A percentile compares a stretch with the other conserved stretches of the same genome.
These are phyloP conservation scores for Phialocephala sp. DNA, from an alignment of 2,329 filamentous ascomycete species.

Conservation along the genomic window DNA sequence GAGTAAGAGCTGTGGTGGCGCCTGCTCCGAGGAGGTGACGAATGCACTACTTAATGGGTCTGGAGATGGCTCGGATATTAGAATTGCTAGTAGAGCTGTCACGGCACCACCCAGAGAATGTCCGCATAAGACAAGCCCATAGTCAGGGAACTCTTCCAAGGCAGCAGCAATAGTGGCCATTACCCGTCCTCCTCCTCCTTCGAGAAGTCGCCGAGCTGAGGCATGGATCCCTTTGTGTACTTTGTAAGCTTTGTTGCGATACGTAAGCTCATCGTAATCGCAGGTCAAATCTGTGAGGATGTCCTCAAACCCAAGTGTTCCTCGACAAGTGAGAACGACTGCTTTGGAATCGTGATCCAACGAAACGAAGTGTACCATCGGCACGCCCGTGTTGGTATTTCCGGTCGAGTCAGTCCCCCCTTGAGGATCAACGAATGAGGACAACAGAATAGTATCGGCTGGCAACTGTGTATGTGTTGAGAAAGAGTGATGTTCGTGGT, in stretches of 20 bases:
- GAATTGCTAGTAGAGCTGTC: constrained; percentile 58
- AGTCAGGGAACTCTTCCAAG: constrained; percentile 59
- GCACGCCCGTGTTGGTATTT: constrained; percentile 56
- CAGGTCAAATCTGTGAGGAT: constrained; percentile 63
- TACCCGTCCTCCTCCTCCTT: constrained; percentile 55
- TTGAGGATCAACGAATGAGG: constrained; percentile 60
- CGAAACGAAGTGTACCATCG: constrained; percentile 62
- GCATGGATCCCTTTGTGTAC: constrained; percentile 63
- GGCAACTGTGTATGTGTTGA: constrained; percentile 66
- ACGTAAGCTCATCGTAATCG: constrained; percentile 56
- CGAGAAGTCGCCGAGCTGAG: constrained; percentile 56
- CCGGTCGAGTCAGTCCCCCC: constrained; percentile 57
- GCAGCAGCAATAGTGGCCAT: constrained; percentile 58
- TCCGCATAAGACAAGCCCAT: constrained; percentile 61
- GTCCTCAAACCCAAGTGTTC: constrained; percentile 62
- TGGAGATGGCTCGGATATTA: constrained; percentile 55
- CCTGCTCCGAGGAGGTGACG: constrained; percentile 67
- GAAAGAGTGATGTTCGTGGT: constrained; percentile 67
- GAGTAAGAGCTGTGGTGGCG: constrained; percentile 73
- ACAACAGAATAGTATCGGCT: constrained; percentile 61
- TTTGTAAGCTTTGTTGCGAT: constrained; percentile 57
- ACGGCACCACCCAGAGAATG: constrained; percentile 62
- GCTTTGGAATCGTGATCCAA: constrained; percentile 62
- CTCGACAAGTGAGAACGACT: constrained; percentile 59
- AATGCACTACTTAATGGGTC: constrained; percentile 49